Evolutionary conservation across 2,329 filamentous ascomycete genomes (phyloP), one percentile per base, ranked within the genome.

Genomic region (Phoma sp.): DNA sequence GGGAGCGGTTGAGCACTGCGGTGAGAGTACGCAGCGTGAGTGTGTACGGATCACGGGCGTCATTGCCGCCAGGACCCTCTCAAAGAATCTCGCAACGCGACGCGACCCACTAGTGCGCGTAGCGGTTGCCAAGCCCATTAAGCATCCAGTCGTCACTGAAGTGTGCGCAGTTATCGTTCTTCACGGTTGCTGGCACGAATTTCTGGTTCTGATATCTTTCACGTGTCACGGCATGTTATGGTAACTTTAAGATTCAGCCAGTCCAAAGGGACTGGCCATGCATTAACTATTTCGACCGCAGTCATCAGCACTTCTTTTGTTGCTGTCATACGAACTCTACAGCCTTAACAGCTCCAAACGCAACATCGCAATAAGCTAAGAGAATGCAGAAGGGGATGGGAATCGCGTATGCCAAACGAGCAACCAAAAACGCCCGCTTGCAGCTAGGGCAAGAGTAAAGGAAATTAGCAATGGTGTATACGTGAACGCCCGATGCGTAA

Each of bases 11-110:
- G 59, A 49, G 46, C 25, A 30, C 33, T 49, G 43, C 23, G 42
- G 30, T 37, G 42, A 36, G 30, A 47, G 38, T 37, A 38, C 40
- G 45, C 42, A 42, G 47, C 53, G 60, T 37, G 25, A 47, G 18
- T 40, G 39, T 40, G 39, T 28, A 34, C 18, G 32, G 29, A 47
- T 32, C 25, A 29, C 42, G 37, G 53, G 56, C 55, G 54, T 63
- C 61, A 54, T 56, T 60, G 53, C 55, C 45, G 18, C 45, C 25
- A 53, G 23, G 42, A 42, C 46, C 39, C 32, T 45, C 45, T 62
- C 48, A 64, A 63, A 67, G 60, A 66, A 57, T 58, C 55, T 54
- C 57, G 40, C 58, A 61, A 64, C 63, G 65, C 65, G 66, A 64
- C 65, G 62, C 62, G 58, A 48, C 43, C 29, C 55, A 34, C 60